Base-by-base conservation (phyloP, 257 asterid species). In the Penstemon newberryi region DNA sequence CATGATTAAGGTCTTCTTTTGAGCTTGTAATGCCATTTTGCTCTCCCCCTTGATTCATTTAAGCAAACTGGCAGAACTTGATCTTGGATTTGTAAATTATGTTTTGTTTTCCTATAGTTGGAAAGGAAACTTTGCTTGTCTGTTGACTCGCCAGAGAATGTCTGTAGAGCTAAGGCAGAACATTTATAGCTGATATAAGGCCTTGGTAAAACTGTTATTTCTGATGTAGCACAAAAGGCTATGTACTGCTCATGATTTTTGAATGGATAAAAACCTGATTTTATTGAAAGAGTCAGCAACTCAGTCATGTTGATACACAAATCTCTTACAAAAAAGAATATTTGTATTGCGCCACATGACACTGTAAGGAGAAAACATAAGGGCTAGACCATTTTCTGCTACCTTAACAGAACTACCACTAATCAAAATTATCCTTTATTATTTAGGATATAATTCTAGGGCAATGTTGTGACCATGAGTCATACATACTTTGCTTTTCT, bases 1-100 rank as follows among this genome's bases (percentile, higher is more conserved):
- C 33, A 25, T 25, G 33, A 25, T 25, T 25, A 25, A 25, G 8
- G 46, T 64, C 45, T 3, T 47, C 12, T 11, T 25, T 13, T 40
- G 73, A 43, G 47, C 55, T 18, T 8, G 66, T 7, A 40, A 60
- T 60, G 5, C 51, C n/a, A 8, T 60, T 60, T 13, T 37, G 38
- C 38, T 45, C 52, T 60, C 3, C 8, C 39, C 4, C 18, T 4
- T 9, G 33, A 43, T 39, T 15, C 37, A 43, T 61, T 60, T 41
- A 25, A 25, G 33, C 33, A 13, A 61, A 44, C n/a, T 15, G n/a
- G 13, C 13, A 18, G 18, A 61, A 8, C 41, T 61, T 61, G 8
- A 4, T 13, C 44, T 0, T 39, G 3, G 15, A 53, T 5, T 36
- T 6, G 2, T 53, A 53, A 7, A 19, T 25, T 25, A 25, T 25